Conservation (phyloP, 2,329 filamentous ascomycete genomes). For the Fusarium xylarioides region DNA sequence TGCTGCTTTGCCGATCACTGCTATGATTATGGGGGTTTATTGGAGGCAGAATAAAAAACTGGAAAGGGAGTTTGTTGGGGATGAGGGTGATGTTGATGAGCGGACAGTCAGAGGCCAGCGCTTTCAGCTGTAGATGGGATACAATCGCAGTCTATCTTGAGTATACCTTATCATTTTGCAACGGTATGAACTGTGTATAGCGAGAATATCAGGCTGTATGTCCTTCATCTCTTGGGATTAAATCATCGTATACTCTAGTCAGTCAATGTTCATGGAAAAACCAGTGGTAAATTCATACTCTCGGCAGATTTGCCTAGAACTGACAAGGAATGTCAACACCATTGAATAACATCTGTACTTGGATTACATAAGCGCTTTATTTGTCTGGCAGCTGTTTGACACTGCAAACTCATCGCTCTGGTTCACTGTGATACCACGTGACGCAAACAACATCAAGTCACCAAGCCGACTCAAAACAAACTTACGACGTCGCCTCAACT, state of each 20-base stretch:
- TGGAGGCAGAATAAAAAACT: constrained; percentile 33
- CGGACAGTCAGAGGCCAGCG: background rate
- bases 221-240: no score
- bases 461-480: background rate
- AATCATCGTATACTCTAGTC: no score
- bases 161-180: background rate
- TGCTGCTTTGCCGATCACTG: constrained; percentile 23
- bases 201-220: no score
- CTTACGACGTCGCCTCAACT: background rate
- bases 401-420: background rate
- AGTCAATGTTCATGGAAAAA: no score
- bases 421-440: background rate
- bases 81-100: background rate
- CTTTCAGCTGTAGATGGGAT: background rate
- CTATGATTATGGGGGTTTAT: constrained; percentile 35
- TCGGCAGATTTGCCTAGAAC: no score
- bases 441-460: background rate
- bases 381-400: background rate
- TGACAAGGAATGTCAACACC: background rate
- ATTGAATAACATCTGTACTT: background rate
- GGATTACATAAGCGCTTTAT: rapidly evolving
- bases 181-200: no score
- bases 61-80: background rate
- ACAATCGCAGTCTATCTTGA: background rate
- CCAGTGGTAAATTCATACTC: no score